Percentiles rank a stretch among this genome's conserved stretches.
phyloP scores from a whole-genome alignment of 2,329 filamentous ascomycete genomes.

The Xylariaceae sp. region DNA sequence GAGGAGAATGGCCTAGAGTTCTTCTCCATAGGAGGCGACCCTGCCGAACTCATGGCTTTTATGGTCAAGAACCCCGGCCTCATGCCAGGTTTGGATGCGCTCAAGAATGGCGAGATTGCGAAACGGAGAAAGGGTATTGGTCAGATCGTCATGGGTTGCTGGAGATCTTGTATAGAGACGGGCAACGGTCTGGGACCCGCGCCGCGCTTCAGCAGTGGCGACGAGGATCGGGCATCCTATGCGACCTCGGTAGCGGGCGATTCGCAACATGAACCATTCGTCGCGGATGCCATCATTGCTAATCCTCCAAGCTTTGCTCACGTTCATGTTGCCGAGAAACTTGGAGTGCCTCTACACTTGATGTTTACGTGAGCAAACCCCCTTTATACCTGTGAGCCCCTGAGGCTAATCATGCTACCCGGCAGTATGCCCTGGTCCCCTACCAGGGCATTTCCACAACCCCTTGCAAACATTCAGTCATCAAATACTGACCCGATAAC shows the following conservation, averaged over 20 bases:
- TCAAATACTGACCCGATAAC: conserved; percentile 60
- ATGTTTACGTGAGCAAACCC: conserved; percentile 60
- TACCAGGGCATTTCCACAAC: conserved; percentile 80
- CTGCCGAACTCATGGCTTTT: conserved; percentile 49
- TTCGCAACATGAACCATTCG: conserved; percentile 27
- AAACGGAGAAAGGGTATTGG: conserved; percentile 62
- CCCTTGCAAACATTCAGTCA: conserved; percentile 70
- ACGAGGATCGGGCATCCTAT: conserved; percentile 18
- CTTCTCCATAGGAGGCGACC: conserved; percentile 53
- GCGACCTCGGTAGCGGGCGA: conserved; percentile 16
- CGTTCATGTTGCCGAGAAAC: conserved; percentile 58
- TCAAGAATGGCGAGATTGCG: conserved; percentile 62
- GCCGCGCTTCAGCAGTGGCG: conserved; percentile 36
- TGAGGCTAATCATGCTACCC: conserved; percentile 7
- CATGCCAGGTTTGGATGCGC: conserved; percentile 64
- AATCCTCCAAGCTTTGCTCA: conserved; percentile 64
- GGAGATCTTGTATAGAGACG: conserved; percentile 68
- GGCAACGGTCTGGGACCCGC: conserved; percentile 52
- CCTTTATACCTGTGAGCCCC: background rate
- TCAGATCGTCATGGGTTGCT: conserved; percentile 64
- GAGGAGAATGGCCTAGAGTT: conserved; percentile 50
- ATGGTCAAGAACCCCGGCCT: conserved; percentile 74
- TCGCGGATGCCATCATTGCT: conserved; percentile 39
- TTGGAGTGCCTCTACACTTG: conserved; percentile 61
- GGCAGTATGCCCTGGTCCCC: conserved; percentile 77